Base-by-base conservation (phyloP, 352 stramenopile species). In the Phytophthora idaei region DNA sequence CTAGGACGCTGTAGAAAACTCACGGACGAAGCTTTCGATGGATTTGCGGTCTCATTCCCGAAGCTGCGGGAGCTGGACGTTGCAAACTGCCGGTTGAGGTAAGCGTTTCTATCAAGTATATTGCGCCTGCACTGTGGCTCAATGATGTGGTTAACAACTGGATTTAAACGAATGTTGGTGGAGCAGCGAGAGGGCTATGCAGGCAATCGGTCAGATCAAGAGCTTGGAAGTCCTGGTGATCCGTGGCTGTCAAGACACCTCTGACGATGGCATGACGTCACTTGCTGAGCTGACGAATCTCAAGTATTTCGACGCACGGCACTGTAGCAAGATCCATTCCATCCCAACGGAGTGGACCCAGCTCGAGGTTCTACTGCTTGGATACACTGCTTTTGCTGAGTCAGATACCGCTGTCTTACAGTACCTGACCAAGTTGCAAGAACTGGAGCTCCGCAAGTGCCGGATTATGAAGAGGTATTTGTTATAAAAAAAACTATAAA, bases 401-500 rank as follows among this genome's bases (percentile, higher is more conserved):
- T 53, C 82, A 14, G 83, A 94, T 51, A 63, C 79, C n/a, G 73
- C 67, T 6, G 73, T 91, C 17, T 56, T 94, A 54, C 80, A 76
- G 11, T 68, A 76, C 41, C 70, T 93, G 39, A 68, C 67, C 8
- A 72, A 80, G 11, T 41, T 93, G 36, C 52, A 78, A 48, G 82
- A 94, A 58, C 63, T 94, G 45, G 84, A 94, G 49, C 44, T 94
- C 10, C 77, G 74, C 28, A 78, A 81, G 48, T 93, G 85, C 61
- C 74, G 74, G 36, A 81, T 93, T 60, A 69, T 90, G 61, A 90
- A 89, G 66, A 78, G 85, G 85, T 93, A 73, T 31, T 64, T 42
- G 12, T 28, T 54, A 37, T 54, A 37, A 17, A 12, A 6, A 34
- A 50, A 41, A n/a, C 7, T 34, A 8, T 14, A 29, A 11, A 41